Conservation (phyloP, 1,139 yeast genomes). For the Lodderomyces metapsilosis region DNA sequence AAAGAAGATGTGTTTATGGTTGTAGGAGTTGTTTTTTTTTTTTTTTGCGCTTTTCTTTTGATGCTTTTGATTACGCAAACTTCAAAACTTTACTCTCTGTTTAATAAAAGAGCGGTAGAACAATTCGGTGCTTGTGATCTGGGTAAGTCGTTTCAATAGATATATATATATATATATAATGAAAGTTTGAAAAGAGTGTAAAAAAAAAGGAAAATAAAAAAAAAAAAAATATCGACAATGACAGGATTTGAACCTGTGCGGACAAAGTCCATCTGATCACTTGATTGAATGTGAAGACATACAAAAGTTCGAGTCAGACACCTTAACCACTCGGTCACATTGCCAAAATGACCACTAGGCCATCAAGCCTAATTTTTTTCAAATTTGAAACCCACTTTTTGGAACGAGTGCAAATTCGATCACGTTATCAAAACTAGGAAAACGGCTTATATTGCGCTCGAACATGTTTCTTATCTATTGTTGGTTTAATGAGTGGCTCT, state of each 20-base stretch:
- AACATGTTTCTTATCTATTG: too few relatives aligned
- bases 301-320: constrained; percentile 68
- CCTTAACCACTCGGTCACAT: constrained; percentile 81
- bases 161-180: too few relatives aligned
- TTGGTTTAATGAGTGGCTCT: too few relatives aligned
- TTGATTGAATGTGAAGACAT: constrained; percentile 16
- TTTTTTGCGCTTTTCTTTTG: too few relatives aligned
- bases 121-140: too few relatives aligned
- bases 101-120: too few relatives aligned
- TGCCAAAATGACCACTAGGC: constrained; percentile 31
- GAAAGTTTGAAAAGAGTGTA: too few relatives aligned
- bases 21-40: background rate
- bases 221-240: constrained; percentile 53
- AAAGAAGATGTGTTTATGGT: too few relatives aligned
- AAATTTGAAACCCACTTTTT: background rate
- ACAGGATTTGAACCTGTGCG: constrained; percentile 94
- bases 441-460: too few relatives aligned
- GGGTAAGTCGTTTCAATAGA: too few relatives aligned
- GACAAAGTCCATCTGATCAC: constrained; percentile 72
- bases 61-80: too few relatives aligned
- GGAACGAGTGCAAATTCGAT: background rate
- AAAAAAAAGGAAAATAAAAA: constrained; percentile 12
- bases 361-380: constrained; percentile 1
- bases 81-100: too few relatives aligned
- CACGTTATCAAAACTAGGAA: background rate